phyloP scores from a whole-genome alignment of 805 yeast genomes.

The Pachysolen tannophilus region DNA sequence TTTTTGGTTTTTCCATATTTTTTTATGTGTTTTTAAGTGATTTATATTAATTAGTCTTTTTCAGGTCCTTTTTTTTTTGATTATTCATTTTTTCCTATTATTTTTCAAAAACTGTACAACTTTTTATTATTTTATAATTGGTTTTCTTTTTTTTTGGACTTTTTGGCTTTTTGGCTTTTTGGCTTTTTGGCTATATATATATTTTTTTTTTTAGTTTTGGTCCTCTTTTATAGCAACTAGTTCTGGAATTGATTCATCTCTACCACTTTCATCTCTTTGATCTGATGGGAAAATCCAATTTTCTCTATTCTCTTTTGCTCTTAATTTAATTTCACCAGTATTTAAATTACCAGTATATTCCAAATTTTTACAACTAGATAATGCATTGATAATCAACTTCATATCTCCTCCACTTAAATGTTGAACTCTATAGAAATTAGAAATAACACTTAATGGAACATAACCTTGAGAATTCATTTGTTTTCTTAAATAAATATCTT shows the following conservation, averaged over 20 bases:
- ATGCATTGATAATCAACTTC: slow-evolving; percentile 44
- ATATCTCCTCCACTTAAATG: slow-evolving; percentile 51
- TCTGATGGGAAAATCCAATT: slow-evolving; percentile 62
- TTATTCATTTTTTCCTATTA: too few species aligned
- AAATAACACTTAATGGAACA: slow-evolving; percentile 53
- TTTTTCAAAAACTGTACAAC: too few species aligned
- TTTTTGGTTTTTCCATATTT: too few species aligned
- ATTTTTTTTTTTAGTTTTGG: too few species aligned
- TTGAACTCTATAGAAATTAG: slow-evolving; percentile 70
- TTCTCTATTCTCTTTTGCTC: slow-evolving; percentile 49
- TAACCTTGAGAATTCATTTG: slow-evolving; percentile 77
- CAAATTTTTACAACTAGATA: slow-evolving; percentile 40
- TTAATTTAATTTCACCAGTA: slow-evolving; percentile 44
- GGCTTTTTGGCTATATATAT: too few species aligned
- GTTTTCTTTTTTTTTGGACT: background rate
- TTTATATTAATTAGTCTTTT: too few species aligned
- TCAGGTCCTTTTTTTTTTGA: too few species aligned
- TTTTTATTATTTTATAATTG: too few species aligned
- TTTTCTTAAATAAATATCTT: slow-evolving; percentile 75
- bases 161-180: background rate
- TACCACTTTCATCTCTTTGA: slow-evolving; percentile 39
- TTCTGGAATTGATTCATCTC: slow-evolving; percentile 26
- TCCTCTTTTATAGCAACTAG: slow-evolving; percentile 3
- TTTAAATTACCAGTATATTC: slow-evolving; percentile 30
- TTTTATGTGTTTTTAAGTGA: too few species aligned